Evolutionary conservation across 2,329 filamentous ascomycete genomes (phyloP).

Genomic region (Claviceps sp.): DNA sequence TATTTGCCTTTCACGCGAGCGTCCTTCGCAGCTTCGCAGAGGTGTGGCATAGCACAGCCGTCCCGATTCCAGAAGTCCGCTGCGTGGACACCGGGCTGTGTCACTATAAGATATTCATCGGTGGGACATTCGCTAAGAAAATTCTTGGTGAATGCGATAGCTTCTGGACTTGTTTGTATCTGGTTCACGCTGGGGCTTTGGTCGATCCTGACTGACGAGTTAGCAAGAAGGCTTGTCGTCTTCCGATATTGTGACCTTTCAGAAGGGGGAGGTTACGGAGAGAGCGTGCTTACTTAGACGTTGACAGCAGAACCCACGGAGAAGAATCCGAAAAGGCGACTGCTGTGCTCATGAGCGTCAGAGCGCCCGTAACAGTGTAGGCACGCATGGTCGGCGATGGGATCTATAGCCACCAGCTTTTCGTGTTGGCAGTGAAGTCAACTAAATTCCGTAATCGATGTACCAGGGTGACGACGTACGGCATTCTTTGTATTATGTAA

Average conservation of each 20-base stretch:
- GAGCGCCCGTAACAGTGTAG: conserved; percentile 34
- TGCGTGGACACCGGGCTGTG: conserved; percentile 61
- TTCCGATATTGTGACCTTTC: conserved; percentile 2
- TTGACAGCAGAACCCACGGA: conserved; percentile 82
- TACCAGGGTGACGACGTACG: background rate
- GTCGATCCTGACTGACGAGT: conserved; percentile 17
- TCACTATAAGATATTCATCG: conserved; percentile 62
- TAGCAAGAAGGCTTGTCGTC: background rate
- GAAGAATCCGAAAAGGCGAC: conserved; percentile 75
- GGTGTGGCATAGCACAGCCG: conserved; percentile 39
- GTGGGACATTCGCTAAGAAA: conserved; percentile 58
- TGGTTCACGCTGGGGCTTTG: conserved; percentile 23
- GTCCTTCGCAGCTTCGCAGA: conserved; percentile 28
- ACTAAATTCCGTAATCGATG: conserved; percentile 9
- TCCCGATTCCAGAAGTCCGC: conserved; percentile 47
- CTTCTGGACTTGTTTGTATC: conserved; percentile 35
- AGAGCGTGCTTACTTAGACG: conserved; percentile 52
- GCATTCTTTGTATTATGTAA: background rate
- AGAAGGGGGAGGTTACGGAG: background rate
- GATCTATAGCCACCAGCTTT: background rate
- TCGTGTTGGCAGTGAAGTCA: conserved; percentile 13
- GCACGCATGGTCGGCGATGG: conserved; percentile 35
- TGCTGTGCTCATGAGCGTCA: conserved; percentile 43
- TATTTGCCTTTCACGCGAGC: conserved; percentile 25
- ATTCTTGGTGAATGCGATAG: conserved; percentile 28